Percentiles rank a stretch among this genome's conserved stretches.
These are phyloP conservation scores for Pichia sp. DNA, from an alignment of 1,139 yeast species.

Conservation along the genomic window DNA sequence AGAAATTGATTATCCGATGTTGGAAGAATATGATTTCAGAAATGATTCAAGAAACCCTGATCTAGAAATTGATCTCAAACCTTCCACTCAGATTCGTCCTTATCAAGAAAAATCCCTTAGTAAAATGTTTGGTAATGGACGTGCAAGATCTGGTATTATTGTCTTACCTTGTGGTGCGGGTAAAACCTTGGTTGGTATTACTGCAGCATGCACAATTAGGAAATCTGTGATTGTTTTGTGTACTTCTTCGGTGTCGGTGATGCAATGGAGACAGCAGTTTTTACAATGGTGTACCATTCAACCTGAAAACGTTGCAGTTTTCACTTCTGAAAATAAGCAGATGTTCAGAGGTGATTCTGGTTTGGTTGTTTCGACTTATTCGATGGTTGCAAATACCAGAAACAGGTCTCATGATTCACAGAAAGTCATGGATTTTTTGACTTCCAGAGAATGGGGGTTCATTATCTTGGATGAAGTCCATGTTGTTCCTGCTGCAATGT, in stretches of 20 bases:
- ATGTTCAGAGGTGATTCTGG: slow-evolving; percentile 96
- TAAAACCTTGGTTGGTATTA: slow-evolving; percentile 93
- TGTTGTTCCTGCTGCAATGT: slow-evolving; percentile 99
- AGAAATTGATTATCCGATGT: slow-evolving; percentile 92
- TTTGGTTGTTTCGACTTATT: slow-evolving; percentile 90
- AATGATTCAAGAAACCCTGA: slow-evolving; percentile 89
- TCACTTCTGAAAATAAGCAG: slow-evolving; percentile 95
- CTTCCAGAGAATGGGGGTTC: slow-evolving; percentile 98
- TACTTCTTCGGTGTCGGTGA: slow-evolving; percentile 95
- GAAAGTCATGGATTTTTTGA: slow-evolving; percentile 95
- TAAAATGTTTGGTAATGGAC: slow-evolving; percentile 98
- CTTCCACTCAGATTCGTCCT: slow-evolving; percentile 96
- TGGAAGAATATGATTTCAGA: slow-evolving; percentile 96
- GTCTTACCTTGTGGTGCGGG: slow-evolving; percentile 99
- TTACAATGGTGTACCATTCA: slow-evolving; percentile 98
- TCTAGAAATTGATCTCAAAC: slow-evolving; percentile 87
- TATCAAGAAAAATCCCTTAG: slow-evolving; percentile 93
- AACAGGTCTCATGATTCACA: slow-evolving; percentile 97
- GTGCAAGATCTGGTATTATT: slow-evolving; percentile 97
- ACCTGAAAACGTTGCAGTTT: slow-evolving; percentile 94
- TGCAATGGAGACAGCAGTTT: slow-evolving; percentile 99
- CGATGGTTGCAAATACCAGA: slow-evolving; percentile 98
- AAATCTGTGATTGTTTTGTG: slow-evolving; percentile 94
- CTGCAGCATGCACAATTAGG: slow-evolving; percentile 97
- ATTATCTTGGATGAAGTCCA: slow-evolving; percentile 96